Conservation (phyloP, 306 rosid genomes). For the Dryas alaskensis region DNA sequence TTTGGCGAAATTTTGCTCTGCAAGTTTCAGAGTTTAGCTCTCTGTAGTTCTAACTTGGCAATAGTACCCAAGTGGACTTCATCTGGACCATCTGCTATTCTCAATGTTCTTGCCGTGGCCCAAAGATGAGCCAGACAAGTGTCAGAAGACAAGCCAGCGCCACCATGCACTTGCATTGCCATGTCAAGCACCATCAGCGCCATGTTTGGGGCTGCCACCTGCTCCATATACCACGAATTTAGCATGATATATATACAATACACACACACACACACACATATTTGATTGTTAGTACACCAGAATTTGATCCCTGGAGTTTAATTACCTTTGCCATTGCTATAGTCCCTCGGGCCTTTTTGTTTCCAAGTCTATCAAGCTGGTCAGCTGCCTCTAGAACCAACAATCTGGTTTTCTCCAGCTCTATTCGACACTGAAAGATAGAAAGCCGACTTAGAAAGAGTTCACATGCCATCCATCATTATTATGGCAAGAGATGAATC, state of each 20-base stretch:
- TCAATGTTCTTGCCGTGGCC: constrained; percentile 82
- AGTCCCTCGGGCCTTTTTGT: constrained; percentile 80
- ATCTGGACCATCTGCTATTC: constrained; percentile 98
- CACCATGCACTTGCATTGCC: constrained; percentile 99
- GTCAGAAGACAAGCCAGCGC: constrained; percentile 80
- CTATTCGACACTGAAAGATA: constrained; percentile 72
- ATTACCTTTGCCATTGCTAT: constrained; percentile 95
- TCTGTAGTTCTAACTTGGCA: constrained; percentile 77
- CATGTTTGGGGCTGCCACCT: constrained; percentile 96
- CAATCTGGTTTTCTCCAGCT: constrained; percentile 75
- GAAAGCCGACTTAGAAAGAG: constrained; percentile 12
- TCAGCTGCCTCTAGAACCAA: constrained; percentile 92
- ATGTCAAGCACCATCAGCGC: constrained; percentile 81
- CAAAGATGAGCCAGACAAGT: constrained; percentile 89
- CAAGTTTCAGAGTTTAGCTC: constrained; percentile 64
- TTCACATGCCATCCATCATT: background rate
- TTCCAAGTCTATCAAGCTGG: constrained; percentile 87
- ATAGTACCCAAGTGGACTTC: constrained; percentile 96
- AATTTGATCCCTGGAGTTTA: constrained; percentile 6
- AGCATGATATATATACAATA: constrained; percentile 12
- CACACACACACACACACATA: background rate
- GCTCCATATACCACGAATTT: constrained; percentile 31
- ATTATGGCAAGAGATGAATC: background rate
- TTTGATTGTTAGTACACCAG: background rate
- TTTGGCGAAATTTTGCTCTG: background rate